These are phyloP conservation scores for Sedum album DNA, from an alignment of 164 flowering plant genomes.

Conservation along the genomic window DNA sequence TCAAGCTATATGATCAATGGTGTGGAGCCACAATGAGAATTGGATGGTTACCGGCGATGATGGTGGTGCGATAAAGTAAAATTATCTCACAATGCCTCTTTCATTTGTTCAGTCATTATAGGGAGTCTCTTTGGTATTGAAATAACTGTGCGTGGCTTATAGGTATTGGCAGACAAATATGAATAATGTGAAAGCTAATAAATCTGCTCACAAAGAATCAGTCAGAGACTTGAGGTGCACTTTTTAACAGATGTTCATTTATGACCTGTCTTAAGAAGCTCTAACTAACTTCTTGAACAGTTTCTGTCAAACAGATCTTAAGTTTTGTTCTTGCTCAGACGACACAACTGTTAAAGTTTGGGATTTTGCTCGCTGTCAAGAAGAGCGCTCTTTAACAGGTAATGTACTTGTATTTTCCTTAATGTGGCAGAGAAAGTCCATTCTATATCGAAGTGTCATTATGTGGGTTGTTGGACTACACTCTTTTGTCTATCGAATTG, in stretches of 20 bases:
- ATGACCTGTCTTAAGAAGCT: background rate
- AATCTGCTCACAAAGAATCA: constrained; percentile 94
- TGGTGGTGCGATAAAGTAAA: constrained; percentile 92
- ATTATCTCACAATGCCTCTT: background rate
- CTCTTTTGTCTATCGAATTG: background rate
- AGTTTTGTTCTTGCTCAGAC: constrained; percentile 99
- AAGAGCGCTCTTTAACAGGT: constrained; percentile 92
- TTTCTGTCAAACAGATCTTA: constrained; percentile 91
- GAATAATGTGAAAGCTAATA: constrained; percentile 97
- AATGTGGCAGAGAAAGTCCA: background rate
- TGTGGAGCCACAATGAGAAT: constrained; percentile 98
- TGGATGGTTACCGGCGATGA: constrained; percentile 99
- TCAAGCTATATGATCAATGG: constrained; percentile 95
- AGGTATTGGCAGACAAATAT: constrained; percentile 99
- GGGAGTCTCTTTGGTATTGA: background rate
- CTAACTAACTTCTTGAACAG: constrained; percentile 34
- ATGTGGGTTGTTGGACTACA: background rate
- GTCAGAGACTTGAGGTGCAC: constrained; percentile 86
- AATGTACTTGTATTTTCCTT: constrained; percentile 30
- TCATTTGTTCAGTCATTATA: background rate
- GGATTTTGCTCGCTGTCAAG: constrained; percentile 98
- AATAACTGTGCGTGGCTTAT: too few species aligned
- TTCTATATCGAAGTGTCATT: background rate
- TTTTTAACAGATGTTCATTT: background rate
- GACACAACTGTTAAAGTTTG: constrained; percentile 97